A percentile compares a stretch with the other conserved stretches of the same genome.
Conservation (phyloP, 2,329 filamentous ascomycete genomes). For the Sporothrix inflata region DNA sequence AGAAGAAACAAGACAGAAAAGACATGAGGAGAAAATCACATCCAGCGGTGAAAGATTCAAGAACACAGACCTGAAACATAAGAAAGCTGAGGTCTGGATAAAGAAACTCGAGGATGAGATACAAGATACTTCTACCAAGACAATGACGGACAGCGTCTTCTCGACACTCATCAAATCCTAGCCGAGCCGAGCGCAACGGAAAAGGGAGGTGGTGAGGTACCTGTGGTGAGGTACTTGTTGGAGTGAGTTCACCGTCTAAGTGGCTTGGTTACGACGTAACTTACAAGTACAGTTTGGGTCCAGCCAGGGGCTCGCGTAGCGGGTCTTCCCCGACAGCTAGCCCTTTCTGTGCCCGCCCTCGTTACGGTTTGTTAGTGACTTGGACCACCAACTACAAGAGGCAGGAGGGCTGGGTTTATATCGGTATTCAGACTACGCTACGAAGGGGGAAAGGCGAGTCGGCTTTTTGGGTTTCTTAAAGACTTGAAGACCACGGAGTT, state of each 20-base stretch:
- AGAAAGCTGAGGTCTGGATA: background rate
- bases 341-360: background rate
- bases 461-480: background rate
- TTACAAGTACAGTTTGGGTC: too few species aligned
- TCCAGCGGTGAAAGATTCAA: background rate
- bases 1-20: background rate
- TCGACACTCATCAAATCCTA: background rate
- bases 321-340: constrained; percentile 1
- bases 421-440: background rate
- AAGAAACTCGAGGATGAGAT: background rate
- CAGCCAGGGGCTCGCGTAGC: constrained; percentile 6
- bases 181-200: constrained; percentile 11
- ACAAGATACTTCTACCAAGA: background rate
- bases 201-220: background rate
- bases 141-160: background rate
- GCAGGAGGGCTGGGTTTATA: background rate
- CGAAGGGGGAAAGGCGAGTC: background rate
- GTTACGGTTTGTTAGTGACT: background rate
- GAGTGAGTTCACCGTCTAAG: background rate
- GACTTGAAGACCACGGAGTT: background rate
- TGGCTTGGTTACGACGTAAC: background rate
- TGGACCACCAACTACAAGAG: background rate
- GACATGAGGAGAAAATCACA: background rate
- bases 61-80: background rate
- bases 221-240: background rate